Evolutionary conservation across 495 filamentous ascomycete genomes (phyloP).

Genomic region (Pseudevernia furfuracea): DNA sequence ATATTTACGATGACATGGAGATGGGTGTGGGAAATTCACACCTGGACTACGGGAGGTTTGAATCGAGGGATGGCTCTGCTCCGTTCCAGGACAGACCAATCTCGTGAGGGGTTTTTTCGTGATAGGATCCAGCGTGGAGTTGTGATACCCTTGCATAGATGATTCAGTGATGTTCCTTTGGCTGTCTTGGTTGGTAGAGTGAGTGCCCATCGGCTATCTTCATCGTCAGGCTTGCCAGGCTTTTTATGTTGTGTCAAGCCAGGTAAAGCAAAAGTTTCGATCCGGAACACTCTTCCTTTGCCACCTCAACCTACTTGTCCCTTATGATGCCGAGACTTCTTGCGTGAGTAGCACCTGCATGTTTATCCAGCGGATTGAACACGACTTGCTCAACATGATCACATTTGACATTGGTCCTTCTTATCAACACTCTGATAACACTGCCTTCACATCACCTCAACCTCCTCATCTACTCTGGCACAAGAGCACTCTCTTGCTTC

Average conservation of each 20-base stretch:
- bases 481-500: neutral
- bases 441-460: neutral
- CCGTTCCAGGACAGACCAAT: slow-evolving; percentile 34
- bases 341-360: neutral
- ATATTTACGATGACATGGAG: slow-evolving; percentile 33
- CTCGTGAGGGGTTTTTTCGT: neutral
- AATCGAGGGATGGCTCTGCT: slow-evolving; percentile 29
- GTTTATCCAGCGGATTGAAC: neutral
- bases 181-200: neutral
- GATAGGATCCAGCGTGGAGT: slow-evolving; percentile 6
- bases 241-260: neutral
- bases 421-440: neutral
- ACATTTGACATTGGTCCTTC: neutral
- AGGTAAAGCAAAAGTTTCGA: neutral
- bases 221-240: neutral
- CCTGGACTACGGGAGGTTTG: slow-evolving; percentile 25
- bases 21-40: slow-evolving; percentile 29
- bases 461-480: neutral
- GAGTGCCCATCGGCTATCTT: slow-evolving; percentile 6
- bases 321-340: neutral
- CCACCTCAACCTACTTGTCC: neutral
- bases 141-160: slow-evolving; percentile 17
- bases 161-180: neutral
- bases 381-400: neutral
- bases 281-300: neutral